Evolutionary conservation across 768 basidiomycete species (phyloP).

Genomic region (Phlebiopsis flavidoalba): DNA sequence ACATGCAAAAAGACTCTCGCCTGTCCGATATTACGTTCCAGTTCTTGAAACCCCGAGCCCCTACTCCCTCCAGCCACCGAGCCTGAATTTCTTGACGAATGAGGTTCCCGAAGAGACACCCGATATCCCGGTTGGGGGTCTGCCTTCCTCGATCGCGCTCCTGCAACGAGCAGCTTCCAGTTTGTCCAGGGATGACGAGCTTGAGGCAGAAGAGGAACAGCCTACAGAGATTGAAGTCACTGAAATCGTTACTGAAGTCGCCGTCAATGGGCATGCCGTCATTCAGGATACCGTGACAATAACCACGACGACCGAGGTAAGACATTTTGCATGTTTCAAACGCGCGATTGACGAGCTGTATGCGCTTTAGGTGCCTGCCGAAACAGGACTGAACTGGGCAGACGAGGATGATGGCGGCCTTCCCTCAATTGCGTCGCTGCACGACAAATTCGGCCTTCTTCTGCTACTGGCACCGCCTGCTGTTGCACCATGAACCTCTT

Average conservation of each 20-base stretch:
- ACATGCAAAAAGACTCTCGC: constrained; percentile 44
- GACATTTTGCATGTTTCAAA: background rate
- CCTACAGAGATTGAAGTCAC: constrained; percentile 17
- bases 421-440: constrained; percentile 71
- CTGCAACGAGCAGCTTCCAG: constrained; percentile 43
- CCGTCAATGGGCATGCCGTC: constrained; percentile 20
- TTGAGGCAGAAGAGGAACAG: constrained; percentile 36
- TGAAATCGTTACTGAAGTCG: constrained; percentile 14
- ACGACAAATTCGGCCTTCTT: constrained; percentile 73
- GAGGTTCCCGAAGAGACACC: constrained; percentile 7
- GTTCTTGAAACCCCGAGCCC: constrained; percentile 44
- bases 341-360: constrained; percentile 2
- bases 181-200: constrained; percentile 74
- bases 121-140: constrained; percentile 31
- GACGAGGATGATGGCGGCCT: constrained; percentile 75
- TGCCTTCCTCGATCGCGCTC: constrained; percentile 30
- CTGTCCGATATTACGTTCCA: constrained; percentile 52
- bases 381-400: constrained; percentile 64
- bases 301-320: constrained; percentile 19
- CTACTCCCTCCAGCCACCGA: constrained; percentile 28
- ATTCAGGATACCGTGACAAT: constrained; percentile 21
- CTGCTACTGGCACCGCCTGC: constrained; percentile 67
- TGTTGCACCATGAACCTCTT: constrained; percentile 24
- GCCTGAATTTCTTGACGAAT: constrained; percentile 13
- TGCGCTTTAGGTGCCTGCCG: constrained; percentile 26